Evolutionary conservation across 192 early-diverging fungal genomes (phyloP).

Genomic region (Polychytrium aggregatum): DNA sequence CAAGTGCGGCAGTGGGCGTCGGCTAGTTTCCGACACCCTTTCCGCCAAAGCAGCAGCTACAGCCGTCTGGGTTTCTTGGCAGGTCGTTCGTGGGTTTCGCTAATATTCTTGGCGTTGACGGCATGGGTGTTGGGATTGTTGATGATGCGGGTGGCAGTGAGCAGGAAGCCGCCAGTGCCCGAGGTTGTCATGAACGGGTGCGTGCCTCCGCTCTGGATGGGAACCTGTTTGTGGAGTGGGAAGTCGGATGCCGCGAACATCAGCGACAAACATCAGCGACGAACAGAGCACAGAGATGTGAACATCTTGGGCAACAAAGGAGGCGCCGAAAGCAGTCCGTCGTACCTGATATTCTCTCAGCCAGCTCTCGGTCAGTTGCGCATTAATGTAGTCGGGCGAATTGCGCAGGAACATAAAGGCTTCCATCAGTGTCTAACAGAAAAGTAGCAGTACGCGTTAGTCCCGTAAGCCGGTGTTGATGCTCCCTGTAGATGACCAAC

Average conservation of each 20-base stretch:
- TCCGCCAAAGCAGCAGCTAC: too few relatives aligned
- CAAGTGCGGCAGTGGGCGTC: too few relatives aligned
- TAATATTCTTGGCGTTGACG: too few relatives aligned
- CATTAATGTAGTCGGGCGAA: conserved; percentile 60
- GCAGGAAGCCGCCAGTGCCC: conserved; percentile 31
- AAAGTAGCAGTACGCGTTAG: conserved; percentile 1
- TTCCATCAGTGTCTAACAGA: conserved; percentile 12
- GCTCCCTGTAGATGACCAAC: too few relatives aligned
- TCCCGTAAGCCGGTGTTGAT: background rate
- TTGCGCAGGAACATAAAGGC: conserved; percentile 42
- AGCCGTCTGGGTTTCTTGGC: too few relatives aligned
- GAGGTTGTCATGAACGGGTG: conserved; percentile 39
- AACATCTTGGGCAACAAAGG: too few relatives aligned
- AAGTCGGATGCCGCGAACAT: background rate
- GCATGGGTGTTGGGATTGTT: background rate
- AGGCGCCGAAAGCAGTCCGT: background rate
- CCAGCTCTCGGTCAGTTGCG: conserved; percentile 84
- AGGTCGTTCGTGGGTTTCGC: too few relatives aligned
- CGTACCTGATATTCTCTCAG: conserved; percentile 61
- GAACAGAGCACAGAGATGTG: too few relatives aligned
- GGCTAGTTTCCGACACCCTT: too few relatives aligned
- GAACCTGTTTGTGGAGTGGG: conserved; percentile 9
- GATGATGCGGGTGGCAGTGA: conserved; percentile 16
- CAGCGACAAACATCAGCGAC: too few relatives aligned
- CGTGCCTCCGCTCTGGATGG: conserved; percentile 25